Evolutionary conservation across 371 early-diverging fungal genomes (phyloP), one percentile per base, ranked within the genome.

Genomic region (Circinella umbellata): DNA sequence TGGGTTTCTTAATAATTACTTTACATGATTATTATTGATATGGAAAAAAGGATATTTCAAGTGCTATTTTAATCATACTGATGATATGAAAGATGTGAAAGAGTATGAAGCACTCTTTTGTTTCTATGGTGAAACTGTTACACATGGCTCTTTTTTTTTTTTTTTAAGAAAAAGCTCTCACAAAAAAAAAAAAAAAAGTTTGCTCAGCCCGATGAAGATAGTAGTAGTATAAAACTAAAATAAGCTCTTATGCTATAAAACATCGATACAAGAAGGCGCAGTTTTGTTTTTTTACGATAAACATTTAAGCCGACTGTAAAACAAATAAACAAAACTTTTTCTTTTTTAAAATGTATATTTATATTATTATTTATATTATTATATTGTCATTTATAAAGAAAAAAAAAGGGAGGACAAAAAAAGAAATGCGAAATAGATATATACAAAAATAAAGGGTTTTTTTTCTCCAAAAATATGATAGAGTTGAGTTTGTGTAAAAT

Each of bases 201-300:
- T 57, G 57, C 57, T 57, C 57, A 57, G 57, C 57, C 57, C 27
- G 57, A 15, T 15, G 1, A 51, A 51, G 5, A 51, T 13, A 51
- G 15, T 5, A 57, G 27, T 5, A n/a, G 10, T 57, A 27, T 7
- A 27, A 27, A 27, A 27, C 57, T 57, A 57, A 57, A 57, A 27
- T 27, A 57, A 57, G 57, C n/a, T 51, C 4, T 13, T 15, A 13
- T 51, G 9, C 15, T 47, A 15, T 15, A 15, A 54, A 54, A 57
- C 57, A 57, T 57, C 57, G 57, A 57, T n/a, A 27, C 57, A 57
- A n/a, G 57, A 27, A 27, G 27, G 57, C 57, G 57, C 57, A 57
- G 57, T 34, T 17, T n/a, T n/a, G n/a, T n/a, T 13, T 51, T 57
- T 27, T 27, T 27, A 27, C 27, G 27, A 7, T 4, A 54, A 20